A percentile compares a stretch with the other conserved stretches of the same genome.
phyloP scores from a whole-genome alignment of 352 stramenopile species.

The Globisporangium echinulatum region DNA sequence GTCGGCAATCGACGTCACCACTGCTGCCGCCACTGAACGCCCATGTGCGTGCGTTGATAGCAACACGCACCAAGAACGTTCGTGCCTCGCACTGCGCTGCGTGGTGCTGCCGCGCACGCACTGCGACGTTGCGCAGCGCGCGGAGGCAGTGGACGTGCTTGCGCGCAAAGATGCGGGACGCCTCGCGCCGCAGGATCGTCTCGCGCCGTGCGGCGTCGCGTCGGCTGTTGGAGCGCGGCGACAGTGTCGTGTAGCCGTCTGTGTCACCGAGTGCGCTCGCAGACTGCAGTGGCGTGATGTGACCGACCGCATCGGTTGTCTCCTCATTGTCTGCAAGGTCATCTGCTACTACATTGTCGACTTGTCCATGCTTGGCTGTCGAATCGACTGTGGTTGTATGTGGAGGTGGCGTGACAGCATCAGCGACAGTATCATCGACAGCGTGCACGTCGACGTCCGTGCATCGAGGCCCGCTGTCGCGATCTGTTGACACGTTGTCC shows the following conservation, averaged over 20 bases:
- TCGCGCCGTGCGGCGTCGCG: constrained; percentile 7
- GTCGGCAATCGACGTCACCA: too few species aligned
- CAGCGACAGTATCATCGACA: neutral
- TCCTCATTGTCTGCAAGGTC: neutral
- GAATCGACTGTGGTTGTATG: too few species aligned
- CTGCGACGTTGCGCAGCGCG: constrained; percentile 2
- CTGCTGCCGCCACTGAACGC: too few species aligned
- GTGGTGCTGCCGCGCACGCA: constrained; percentile 9
- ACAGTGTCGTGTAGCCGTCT: constrained; percentile 5
- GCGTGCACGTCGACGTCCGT: constrained; percentile 6
- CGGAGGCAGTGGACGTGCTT: constrained; percentile 15
- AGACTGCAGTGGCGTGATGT: neutral
- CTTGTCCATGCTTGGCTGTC: neutral
- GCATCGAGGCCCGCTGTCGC: neutral
- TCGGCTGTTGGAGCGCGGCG: neutral
- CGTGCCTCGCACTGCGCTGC: constrained; percentile 3
- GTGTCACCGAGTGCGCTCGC: neutral
- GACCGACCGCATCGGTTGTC: neutral
- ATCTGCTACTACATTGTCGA: constrained; percentile 1
- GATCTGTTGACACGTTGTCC: neutral
- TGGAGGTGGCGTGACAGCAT: too few species aligned
- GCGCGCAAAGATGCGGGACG: constrained; percentile 12
- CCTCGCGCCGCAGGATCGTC: constrained; percentile 7
- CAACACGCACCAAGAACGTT: neutral
- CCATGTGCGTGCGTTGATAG: neutral